A percentile compares a stretch with the other conserved stretches of the same genome.
Conservation (phyloP, 2,329 filamentous ascomycete species). For the Epichloe scottii region DNA sequence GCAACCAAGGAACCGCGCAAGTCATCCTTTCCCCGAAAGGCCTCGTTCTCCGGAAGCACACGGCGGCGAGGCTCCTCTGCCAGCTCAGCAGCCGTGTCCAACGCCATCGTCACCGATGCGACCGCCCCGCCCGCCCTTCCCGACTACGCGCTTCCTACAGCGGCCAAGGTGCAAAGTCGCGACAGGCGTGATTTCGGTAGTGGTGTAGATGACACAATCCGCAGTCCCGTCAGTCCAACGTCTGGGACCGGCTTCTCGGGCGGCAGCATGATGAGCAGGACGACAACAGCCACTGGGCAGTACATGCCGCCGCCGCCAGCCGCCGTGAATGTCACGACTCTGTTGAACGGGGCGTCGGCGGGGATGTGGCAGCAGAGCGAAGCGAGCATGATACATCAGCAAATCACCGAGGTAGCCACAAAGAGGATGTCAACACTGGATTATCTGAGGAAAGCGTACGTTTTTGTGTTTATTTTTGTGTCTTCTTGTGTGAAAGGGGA, state of each 20-base stretch:
- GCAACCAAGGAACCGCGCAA: constrained; percentile 31
- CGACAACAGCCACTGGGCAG: constrained; percentile 4
- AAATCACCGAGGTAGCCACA: constrained; percentile 71
- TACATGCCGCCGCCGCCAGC: constrained; percentile 12
- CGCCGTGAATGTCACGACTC: constrained; percentile 4
- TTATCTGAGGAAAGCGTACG: constrained; percentile 84
- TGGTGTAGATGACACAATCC: constrained; percentile 4
- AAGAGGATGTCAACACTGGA: constrained; percentile 92
- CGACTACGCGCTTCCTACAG: constrained; percentile 38
- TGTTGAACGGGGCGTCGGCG: constrained; percentile 2
- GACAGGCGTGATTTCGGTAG: constrained; percentile 8
- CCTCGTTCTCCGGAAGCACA: constrained; percentile 37
- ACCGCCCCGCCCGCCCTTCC: constrained; percentile 39
- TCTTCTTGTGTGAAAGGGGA: neutral
- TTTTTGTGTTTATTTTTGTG: constrained; percentile 10
- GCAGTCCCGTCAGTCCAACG: constrained; percentile 10
- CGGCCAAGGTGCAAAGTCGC: constrained; percentile 28
- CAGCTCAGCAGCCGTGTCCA: constrained; percentile 22
- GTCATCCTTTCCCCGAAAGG: constrained; percentile 39
- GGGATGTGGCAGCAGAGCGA: constrained; percentile 30
- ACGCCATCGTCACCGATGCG: constrained; percentile 31
- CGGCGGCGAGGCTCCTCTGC: constrained; percentile 27
- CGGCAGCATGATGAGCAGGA: constrained; percentile 6
- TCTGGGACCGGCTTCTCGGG: constrained; percentile 6
- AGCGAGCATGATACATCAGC: constrained; percentile 38